phyloP scores from a whole-genome alignment of 164 flowering plant species.

The Nymphaea thermarum region DNA sequence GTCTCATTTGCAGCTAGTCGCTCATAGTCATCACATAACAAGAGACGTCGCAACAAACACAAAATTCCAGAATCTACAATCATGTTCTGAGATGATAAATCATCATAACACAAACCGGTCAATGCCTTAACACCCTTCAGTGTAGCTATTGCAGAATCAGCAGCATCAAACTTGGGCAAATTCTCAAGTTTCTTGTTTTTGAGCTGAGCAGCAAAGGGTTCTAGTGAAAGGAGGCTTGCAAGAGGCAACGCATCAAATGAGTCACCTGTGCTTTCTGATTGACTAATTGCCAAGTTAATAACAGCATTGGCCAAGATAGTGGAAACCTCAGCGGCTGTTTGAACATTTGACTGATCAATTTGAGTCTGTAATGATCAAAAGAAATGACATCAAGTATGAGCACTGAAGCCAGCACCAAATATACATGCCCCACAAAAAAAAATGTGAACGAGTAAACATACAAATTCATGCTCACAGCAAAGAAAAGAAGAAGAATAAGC shows the following conservation, averaged over 20 bases:
- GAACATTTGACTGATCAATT: conserved; percentile 62
- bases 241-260: conserved; percentile 45
- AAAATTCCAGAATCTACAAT: conserved; percentile 64
- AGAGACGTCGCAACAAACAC: conserved; percentile 67
- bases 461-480: too few relatives aligned
- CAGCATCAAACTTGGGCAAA: conserved; percentile 49
- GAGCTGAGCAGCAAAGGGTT: conserved; percentile 58
- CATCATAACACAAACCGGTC: conserved; percentile 65
- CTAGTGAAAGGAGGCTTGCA: conserved; percentile 64
- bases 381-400: neutral
- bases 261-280: conserved; percentile 25
- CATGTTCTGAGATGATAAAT: conserved; percentile 41
- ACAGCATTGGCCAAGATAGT: conserved; percentile 62
- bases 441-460: neutral
- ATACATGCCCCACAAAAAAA: neutral
- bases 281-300: conserved; percentile 60
- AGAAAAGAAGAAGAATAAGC: neutral
- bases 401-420: neutral
- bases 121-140: conserved; percentile 81
- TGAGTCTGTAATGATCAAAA: conserved; percentile 41
- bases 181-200: conserved; percentile 51
- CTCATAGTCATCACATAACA: conserved; percentile 87
- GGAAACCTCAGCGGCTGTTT: conserved; percentile 42
- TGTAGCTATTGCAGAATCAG: conserved; percentile 79
- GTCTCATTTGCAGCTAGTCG: conserved; percentile 88